Conservation (phyloP, 1,284 basidiomycete species). For the Coriolopsis trogii region DNA sequence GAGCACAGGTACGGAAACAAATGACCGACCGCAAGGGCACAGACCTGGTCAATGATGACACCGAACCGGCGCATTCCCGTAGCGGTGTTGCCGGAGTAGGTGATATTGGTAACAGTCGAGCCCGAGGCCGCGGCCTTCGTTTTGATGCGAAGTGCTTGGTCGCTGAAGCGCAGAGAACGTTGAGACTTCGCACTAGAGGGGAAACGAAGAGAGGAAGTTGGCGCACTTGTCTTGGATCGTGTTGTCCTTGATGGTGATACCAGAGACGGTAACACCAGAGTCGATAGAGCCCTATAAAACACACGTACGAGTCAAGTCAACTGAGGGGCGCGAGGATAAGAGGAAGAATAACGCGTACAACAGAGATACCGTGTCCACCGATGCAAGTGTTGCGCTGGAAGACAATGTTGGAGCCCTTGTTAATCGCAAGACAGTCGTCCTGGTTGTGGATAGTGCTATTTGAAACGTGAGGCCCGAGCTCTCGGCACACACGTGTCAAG, state of each 20-base stretch:
- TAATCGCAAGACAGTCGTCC: constrained; percentile 69
- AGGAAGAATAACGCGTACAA: constrained; percentile 30
- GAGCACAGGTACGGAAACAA: not conserved
- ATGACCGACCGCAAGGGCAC: not conserved
- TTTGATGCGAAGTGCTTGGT: constrained; percentile 47
- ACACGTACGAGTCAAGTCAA: not conserved
- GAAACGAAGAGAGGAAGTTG: not conserved
- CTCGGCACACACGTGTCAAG: not conserved
- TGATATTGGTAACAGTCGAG: constrained; percentile 39
- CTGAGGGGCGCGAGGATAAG: not conserved
- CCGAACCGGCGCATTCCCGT: constrained; percentile 37
- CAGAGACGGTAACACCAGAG: constrained; percentile 47
- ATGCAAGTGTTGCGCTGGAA: constrained; percentile 57
- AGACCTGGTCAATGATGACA: constrained; percentile 42
- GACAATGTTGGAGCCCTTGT: constrained; percentile 55
- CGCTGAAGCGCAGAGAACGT: constrained; percentile 24
- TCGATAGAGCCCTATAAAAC: constrained; percentile 48
- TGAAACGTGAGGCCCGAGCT: not conserved
- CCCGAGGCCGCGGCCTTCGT: constrained; percentile 37
- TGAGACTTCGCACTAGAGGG: not conserved
- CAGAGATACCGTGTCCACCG: constrained; percentile 62
- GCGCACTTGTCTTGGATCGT: constrained; percentile 36
- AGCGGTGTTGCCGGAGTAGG: constrained; percentile 38
- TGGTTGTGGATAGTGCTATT: constrained; percentile 37
- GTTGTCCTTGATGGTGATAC: constrained; percentile 51